Evolutionary conservation across 2,329 filamentous ascomycete genomes (phyloP).

Genomic region (Colletotrichum incanum): DNA sequence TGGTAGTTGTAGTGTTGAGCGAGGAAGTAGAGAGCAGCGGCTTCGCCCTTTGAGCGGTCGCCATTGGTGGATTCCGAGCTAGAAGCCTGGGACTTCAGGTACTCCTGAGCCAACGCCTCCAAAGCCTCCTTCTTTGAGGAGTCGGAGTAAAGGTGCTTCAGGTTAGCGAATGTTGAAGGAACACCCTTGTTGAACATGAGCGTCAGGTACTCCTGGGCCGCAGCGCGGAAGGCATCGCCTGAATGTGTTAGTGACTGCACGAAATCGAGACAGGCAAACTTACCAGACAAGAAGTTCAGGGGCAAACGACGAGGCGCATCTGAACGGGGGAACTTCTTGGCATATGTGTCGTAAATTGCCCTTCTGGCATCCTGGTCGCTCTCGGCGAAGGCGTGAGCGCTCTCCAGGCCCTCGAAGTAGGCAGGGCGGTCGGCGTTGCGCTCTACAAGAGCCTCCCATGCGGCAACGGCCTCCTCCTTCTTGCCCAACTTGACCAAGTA

Average conservation of each 20-base stretch:
- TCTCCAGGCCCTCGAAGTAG: constrained; percentile 86
- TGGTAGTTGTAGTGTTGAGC: constrained; percentile 98
- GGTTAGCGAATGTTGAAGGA: constrained; percentile 95
- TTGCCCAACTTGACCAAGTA: constrained; percentile 85
- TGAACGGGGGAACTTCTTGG: constrained; percentile 83
- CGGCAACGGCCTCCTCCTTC: constrained; percentile 85
- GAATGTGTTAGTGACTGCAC: constrained; percentile 44
- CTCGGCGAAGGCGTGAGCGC: constrained; percentile 54
- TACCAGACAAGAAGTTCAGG: constrained; percentile 87
- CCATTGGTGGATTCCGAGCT: constrained; percentile 60
- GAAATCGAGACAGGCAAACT: constrained; percentile 42
- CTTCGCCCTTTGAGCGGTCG: constrained; percentile 74
- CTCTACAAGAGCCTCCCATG: constrained; percentile 85
- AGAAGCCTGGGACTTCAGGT: constrained; percentile 74
- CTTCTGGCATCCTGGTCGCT: constrained; percentile 76
- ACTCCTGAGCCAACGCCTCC: constrained; percentile 83
- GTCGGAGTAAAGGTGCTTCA: constrained; percentile 93
- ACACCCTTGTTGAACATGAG: constrained; percentile 93
- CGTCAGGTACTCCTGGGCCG: constrained; percentile 84
- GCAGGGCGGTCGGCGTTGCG: constrained; percentile 89
- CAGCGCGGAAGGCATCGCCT: constrained; percentile 85
- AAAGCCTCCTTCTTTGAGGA: constrained; percentile 83
- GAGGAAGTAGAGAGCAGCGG: constrained; percentile 91
- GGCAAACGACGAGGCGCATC: constrained; percentile 91
- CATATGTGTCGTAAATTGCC: constrained; percentile 83